Evolutionary conservation across 2,329 filamentous ascomycete species (phyloP).

Genomic region (Fusarium mundagurra): DNA sequence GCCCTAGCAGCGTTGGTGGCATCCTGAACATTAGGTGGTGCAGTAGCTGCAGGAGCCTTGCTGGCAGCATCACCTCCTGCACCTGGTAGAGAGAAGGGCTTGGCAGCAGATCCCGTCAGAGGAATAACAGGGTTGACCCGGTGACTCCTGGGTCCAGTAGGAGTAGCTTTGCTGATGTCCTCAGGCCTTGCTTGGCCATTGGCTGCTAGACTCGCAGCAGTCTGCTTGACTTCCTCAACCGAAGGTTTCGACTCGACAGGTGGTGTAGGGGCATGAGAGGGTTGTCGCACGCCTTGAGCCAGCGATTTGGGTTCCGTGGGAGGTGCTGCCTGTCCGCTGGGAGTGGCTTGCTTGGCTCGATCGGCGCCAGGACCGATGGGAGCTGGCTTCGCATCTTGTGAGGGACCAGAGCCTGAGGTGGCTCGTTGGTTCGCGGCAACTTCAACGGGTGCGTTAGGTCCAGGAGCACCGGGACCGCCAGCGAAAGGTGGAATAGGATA

Average conservation of each 20-base stretch:
- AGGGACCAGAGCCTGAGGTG: slow-evolving; percentile 55
- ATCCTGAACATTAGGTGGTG: slow-evolving; percentile 62
- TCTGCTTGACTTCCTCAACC: slow-evolving; percentile 53
- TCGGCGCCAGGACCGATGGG: slow-evolving; percentile 63
- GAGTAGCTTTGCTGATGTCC: slow-evolving; percentile 51
- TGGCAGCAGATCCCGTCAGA: slow-evolving; percentile 59
- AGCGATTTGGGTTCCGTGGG: slow-evolving; percentile 64
- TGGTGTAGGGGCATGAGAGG: slow-evolving; percentile 66
- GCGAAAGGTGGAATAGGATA: slow-evolving; percentile 67
- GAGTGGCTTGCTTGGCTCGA: slow-evolving; percentile 58
- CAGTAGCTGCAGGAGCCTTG: slow-evolving; percentile 51
- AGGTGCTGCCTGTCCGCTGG: slow-evolving; percentile 57
- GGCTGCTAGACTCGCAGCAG: slow-evolving; percentile 53
- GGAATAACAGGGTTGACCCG: slow-evolving; percentile 75
- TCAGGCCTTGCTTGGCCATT: slow-evolving; percentile 52
- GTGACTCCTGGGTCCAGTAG: slow-evolving; percentile 59
- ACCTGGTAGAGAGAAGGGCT: slow-evolving; percentile 50
- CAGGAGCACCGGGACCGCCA: slow-evolving; percentile 63
- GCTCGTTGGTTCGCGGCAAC: slow-evolving; percentile 66
- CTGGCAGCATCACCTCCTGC: slow-evolving; percentile 46
- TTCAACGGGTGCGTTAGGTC: slow-evolving; percentile 54
- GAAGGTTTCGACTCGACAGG: slow-evolving; percentile 76
- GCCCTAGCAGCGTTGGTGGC: slow-evolving; percentile 79
- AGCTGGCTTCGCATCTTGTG: slow-evolving; percentile 57
- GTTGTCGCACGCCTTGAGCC: slow-evolving; percentile 57